phyloP scores from a whole-genome alignment of 805 yeast genomes.

The Jamesozyma jinghongensis region DNA sequence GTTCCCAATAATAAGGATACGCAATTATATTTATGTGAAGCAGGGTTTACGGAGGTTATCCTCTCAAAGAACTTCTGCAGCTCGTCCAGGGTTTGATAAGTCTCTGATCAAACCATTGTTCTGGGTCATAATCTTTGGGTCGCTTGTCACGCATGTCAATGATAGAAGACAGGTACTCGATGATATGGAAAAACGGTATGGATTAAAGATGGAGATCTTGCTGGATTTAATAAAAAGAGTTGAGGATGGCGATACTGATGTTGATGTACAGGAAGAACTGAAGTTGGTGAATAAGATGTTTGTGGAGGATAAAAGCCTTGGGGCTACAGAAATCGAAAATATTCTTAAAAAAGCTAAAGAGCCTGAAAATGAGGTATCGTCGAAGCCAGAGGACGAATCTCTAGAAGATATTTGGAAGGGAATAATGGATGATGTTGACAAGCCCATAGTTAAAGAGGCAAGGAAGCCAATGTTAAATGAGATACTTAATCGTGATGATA shows the following conservation, averaged over 20 bases:
- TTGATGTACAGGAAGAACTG: constrained; percentile 36
- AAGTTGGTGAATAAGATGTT: constrained; percentile 31
- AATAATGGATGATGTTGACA: constrained; percentile 17
- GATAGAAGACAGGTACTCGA: constrained; percentile 34
- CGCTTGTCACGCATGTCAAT: constrained; percentile 40
- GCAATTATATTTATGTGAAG: too few relatives aligned
- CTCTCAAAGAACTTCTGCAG: too few relatives aligned
- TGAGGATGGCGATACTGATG: constrained; percentile 34
- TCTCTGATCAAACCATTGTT: constrained; percentile 33
- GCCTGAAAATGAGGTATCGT: constrained; percentile 7
- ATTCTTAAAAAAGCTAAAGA: constrained; percentile 11
- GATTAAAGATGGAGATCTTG: constrained; percentile 32
- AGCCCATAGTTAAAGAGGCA: neutral
- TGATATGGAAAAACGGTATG: constrained; percentile 33
- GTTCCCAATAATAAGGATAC: too few relatives aligned
- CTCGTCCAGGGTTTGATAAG: constrained; percentile 16
- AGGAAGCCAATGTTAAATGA: neutral
- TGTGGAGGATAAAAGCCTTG: constrained; percentile 4
- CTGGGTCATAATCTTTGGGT: constrained; percentile 37
- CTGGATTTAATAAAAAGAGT: constrained; percentile 34
- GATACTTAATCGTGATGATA: constrained; percentile 7
- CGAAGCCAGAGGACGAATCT: constrained; percentile 14
- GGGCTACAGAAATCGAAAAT: neutral
- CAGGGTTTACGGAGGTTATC: too few relatives aligned
- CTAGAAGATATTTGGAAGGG: constrained; percentile 25